A percentile compares a stretch with the other conserved stretches of the same genome.
Evolutionary conservation across 75 land plant genomes (phyloP).

Genomic region (Adiantum capillusveneris): DNA sequence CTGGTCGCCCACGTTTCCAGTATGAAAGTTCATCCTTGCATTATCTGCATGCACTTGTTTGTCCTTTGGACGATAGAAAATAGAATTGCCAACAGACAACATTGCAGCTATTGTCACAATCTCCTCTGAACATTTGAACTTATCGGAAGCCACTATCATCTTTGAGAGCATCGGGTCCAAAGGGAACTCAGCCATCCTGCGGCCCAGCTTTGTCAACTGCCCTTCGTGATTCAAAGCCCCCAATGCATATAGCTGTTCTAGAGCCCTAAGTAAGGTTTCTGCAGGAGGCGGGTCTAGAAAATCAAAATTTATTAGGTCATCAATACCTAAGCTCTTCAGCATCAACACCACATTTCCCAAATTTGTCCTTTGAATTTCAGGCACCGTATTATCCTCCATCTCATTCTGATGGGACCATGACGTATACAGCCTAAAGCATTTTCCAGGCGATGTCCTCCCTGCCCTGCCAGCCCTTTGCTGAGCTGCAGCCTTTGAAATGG

Average conservation of each 20-base stretch:
- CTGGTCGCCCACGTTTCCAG: slow-evolving; percentile 96
- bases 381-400: slow-evolving; percentile 82
- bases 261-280: slow-evolving; percentile 79
- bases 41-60: slow-evolving; percentile 99
- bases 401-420: slow-evolving; percentile 70
- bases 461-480: slow-evolving; percentile 91
- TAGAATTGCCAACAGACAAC: slow-evolving; percentile 88
- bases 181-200: slow-evolving; percentile 97
- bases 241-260: slow-evolving; percentile 87
- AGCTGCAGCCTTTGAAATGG: slow-evolving; percentile 91
- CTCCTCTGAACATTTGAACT: slow-evolving; percentile 86
- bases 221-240: slow-evolving; percentile 85
- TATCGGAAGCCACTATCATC: slow-evolving; percentile 98
- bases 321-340: slow-evolving; percentile 87
- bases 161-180: slow-evolving; percentile 98
- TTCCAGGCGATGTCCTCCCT: slow-evolving; percentile 95
- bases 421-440: slow-evolving; percentile 84
- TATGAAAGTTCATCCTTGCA: slow-evolving; percentile 91
- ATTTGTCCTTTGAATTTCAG: slow-evolving; percentile 95
- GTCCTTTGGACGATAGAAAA: slow-evolving; percentile 95
- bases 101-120: slow-evolving; percentile 79
- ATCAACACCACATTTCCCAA: slow-evolving; percentile 86
- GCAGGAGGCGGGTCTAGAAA: slow-evolving; percentile 97
- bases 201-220: slow-evolving; percentile 82
- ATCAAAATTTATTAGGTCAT: slow-evolving; percentile 84